Conservation (phyloP, 371 early-diverging fungal species). For the Mucor piriformis region DNA sequence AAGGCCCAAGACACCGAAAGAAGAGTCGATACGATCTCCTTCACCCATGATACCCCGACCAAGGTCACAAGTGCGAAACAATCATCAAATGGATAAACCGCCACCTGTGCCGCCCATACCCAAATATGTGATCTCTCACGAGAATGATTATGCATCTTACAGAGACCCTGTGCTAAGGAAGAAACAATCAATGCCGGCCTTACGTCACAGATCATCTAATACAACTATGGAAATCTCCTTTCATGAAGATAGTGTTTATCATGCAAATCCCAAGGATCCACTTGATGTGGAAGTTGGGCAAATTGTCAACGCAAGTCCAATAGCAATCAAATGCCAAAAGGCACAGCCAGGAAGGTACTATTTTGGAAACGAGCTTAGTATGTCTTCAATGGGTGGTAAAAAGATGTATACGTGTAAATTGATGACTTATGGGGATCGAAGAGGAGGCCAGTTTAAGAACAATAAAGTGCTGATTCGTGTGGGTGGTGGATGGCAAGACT, state of each 20-base stretch:
- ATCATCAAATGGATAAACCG: constrained; percentile 16
- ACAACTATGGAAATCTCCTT: constrained; percentile 12
- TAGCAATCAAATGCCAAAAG: constrained; percentile 51
- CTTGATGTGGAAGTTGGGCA: constrained; percentile 63
- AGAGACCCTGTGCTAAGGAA: constrained; percentile 14
- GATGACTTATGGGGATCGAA: constrained; percentile 45
- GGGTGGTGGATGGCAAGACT: constrained; percentile 72
- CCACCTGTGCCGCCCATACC: constrained; percentile 39
- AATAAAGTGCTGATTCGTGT: constrained; percentile 69
- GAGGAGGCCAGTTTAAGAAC: constrained; percentile 19
- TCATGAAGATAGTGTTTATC: constrained; percentile 32
- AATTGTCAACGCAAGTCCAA: constrained; percentile 57
- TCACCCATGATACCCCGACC: constrained; percentile 19
- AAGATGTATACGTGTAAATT: constrained; percentile 54
- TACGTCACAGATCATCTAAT: background rate
- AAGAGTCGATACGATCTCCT: background rate
- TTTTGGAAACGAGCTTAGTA: constrained; percentile 59
- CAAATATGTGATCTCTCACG: constrained; percentile 3
- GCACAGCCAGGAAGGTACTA: constrained; percentile 55
- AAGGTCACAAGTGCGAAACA: background rate
- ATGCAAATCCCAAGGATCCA: constrained; percentile 49
- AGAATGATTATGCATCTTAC: background rate
- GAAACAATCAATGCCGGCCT: constrained; percentile 35
- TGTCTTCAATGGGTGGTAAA: constrained; percentile 46
- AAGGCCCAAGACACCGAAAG: constrained; percentile 46